Conservation (phyloP, 345 rosid species). For the Xanthoceras sorbifolium region DNA sequence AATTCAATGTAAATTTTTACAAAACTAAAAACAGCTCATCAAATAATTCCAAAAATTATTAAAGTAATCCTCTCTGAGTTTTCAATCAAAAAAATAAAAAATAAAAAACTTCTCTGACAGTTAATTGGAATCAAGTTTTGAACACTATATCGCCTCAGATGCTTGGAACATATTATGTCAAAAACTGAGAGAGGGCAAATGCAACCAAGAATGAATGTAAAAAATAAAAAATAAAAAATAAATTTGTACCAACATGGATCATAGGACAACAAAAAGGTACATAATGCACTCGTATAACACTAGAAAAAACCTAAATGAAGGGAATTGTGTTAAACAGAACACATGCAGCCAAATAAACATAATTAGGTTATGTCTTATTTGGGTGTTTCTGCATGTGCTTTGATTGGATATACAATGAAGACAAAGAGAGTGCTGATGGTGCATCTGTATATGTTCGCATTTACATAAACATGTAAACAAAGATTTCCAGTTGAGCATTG, state of each 20-base stretch:
- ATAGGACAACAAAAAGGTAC: neutral
- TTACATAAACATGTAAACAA: neutral
- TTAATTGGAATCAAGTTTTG: constrained; percentile 12
- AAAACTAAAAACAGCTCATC: neutral
- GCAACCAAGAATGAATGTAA: neutral
- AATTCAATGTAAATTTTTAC: constrained; percentile 19
- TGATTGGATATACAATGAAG: neutral
- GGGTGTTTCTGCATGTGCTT: neutral
- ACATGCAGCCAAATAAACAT: neutral
- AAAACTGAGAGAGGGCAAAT: neutral
- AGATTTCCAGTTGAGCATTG: neutral
- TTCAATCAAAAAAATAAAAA: neutral
- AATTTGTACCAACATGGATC: neutral
- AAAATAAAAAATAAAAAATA: no score
- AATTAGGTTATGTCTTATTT: neutral
- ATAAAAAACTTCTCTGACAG: neutral
- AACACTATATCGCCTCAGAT: neutral
- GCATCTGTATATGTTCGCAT: neutral
- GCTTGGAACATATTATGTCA: neutral
- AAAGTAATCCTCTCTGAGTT: neutral
- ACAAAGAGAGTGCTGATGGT: neutral
- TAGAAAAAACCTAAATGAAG: neutral
- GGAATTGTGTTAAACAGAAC: neutral
- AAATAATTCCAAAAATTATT: neutral
- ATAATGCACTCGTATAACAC: neutral